phyloP scores from a whole-genome alignment of 768 basidiomycete species.

The Lentinula detonsa region DNA sequence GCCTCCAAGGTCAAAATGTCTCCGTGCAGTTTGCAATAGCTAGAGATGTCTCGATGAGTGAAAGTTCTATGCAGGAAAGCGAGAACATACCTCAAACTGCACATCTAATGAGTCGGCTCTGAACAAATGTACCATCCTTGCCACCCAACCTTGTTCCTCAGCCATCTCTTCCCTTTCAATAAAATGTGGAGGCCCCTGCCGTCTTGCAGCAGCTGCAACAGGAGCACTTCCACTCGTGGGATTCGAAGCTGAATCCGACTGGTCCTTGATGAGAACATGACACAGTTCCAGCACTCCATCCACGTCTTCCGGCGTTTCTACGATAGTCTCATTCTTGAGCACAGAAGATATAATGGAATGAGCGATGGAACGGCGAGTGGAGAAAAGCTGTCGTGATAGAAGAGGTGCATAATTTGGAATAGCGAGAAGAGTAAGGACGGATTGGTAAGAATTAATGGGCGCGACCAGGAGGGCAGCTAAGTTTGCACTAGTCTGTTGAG shows the following conservation, averaged over 20 bases:
- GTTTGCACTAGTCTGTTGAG: conserved; percentile 81
- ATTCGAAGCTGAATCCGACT: conserved; percentile 44
- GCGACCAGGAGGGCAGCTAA: conserved; percentile 90
- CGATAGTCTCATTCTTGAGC: conserved; percentile 93
- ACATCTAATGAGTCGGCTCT: conserved; percentile 77
- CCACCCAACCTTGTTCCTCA: conserved; percentile 99
- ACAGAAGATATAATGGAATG: conserved; percentile 94
- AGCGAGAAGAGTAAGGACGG: conserved; percentile 94
- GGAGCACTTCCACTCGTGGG: conserved; percentile 30
- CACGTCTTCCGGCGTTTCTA: conserved; percentile 92
- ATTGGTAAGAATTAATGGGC: conserved; percentile 94
- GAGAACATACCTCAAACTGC: conserved; percentile 71
- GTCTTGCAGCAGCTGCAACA: conserved; percentile 25
- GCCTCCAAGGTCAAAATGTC: conserved; percentile 86
- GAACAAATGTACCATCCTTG: conserved; percentile 96
- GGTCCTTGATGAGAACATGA: conserved; percentile 87
- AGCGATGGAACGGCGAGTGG: conserved; percentile 85
- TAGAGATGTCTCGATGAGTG: conserved; percentile 20
- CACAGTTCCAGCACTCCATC: conserved; percentile 90
- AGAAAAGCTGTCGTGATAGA: conserved; percentile 80
- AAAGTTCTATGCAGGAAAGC: not conserved
- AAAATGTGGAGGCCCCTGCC: conserved; percentile 43
- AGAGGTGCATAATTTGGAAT: conserved; percentile 86
- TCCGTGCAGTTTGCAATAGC: conserved; percentile 88
- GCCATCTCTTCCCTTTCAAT: conserved; percentile 87